Evolutionary conservation across 768 basidiomycete species (phyloP).

Genomic region (Boletus insuetus): DNA sequence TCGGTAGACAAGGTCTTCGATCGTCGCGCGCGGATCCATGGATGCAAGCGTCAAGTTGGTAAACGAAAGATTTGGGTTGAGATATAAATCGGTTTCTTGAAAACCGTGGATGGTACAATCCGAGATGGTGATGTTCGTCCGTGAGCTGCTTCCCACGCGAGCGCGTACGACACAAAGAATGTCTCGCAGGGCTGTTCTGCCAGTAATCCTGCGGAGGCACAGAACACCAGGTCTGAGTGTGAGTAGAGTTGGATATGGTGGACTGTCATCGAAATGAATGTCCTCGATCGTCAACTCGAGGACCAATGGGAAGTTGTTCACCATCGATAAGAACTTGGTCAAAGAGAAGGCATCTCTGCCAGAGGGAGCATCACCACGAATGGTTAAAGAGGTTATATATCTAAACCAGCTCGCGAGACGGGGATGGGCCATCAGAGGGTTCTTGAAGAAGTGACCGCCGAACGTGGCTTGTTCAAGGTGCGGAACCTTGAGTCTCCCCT

Average conservation of each 20-base stretch:
- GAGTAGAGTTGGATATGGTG: background rate
- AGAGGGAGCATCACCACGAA: background rate
- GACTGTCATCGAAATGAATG: slow-evolving; percentile 1
- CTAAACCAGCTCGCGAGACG: slow-evolving; percentile 7
- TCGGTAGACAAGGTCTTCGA: slow-evolving; percentile 4
- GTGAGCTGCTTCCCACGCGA: background rate
- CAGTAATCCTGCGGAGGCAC: background rate
- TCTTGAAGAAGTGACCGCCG: slow-evolving; percentile 4
- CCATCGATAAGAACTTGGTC: slow-evolving; percentile 1
- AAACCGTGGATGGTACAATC: slow-evolving; percentile 4
- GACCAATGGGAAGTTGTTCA: slow-evolving; percentile 1
- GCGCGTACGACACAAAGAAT: background rate
- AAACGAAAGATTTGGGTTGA: background rate
- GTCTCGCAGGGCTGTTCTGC: background rate
- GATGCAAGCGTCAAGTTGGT: slow-evolving; percentile 3
- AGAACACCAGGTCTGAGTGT: background rate
- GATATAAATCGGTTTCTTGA: background rate
- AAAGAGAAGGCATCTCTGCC: background rate
- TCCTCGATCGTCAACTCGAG: slow-evolving; percentile 5
- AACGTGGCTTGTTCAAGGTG: background rate
- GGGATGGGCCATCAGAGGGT: slow-evolving; percentile 1
- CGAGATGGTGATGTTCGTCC: background rate
- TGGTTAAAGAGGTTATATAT: slow-evolving; percentile 1
- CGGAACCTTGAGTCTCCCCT: slow-evolving; percentile 5
- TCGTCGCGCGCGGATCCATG: background rate